These are phyloP conservation scores for Penicillium sp. DNA, from an alignment of 2,329 filamentous ascomycete genomes.

Conservation along the genomic window DNA sequence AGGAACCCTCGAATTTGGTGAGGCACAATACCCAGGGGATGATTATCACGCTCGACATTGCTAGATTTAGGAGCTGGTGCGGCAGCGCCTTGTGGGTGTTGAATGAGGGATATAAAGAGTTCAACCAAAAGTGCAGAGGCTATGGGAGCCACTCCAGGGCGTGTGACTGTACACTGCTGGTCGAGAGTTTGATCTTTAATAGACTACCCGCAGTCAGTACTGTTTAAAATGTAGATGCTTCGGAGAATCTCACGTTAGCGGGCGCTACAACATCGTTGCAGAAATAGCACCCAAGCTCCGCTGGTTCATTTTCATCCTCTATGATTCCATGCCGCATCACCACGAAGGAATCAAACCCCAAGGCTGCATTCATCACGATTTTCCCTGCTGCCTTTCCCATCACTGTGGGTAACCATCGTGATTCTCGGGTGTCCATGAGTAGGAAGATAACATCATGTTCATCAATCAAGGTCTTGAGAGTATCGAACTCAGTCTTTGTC, in stretches of 20 bases:
- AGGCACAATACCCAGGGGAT: conserved; percentile 55
- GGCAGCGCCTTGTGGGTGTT: conserved; percentile 65
- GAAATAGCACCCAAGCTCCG: conserved; percentile 90
- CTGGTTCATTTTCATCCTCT: conserved; percentile 54
- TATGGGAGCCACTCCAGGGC: conserved; percentile 87
- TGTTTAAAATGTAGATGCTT: conserved; percentile 10
- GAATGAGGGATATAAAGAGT: conserved; percentile 79
- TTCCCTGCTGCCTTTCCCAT: conserved; percentile 93
- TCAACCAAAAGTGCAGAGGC: conserved; percentile 90
- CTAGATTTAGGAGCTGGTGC: conserved; percentile 40
- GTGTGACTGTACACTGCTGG: conserved; percentile 96
- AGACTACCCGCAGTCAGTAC: conserved; percentile 57
- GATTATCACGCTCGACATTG: conserved; percentile 38
- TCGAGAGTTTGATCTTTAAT: conserved; percentile 93
- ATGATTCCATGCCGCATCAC: conserved; percentile 91
- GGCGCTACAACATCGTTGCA: conserved; percentile 97
- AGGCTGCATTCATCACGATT: conserved; percentile 92
- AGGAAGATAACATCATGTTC: conserved; percentile 90
- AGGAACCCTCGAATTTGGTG: conserved; percentile 65
- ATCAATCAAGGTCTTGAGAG: conserved; percentile 70
- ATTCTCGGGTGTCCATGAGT: conserved; percentile 95
- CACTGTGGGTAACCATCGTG: conserved; percentile 89
- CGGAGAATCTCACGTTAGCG: conserved; percentile 68
- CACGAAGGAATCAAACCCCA: conserved; percentile 95
- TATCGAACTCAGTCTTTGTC: conserved; percentile 71